Evolutionary conservation across 2,329 filamentous ascomycete species (phyloP).

Genomic region (Aspergillus hortae): DNA sequence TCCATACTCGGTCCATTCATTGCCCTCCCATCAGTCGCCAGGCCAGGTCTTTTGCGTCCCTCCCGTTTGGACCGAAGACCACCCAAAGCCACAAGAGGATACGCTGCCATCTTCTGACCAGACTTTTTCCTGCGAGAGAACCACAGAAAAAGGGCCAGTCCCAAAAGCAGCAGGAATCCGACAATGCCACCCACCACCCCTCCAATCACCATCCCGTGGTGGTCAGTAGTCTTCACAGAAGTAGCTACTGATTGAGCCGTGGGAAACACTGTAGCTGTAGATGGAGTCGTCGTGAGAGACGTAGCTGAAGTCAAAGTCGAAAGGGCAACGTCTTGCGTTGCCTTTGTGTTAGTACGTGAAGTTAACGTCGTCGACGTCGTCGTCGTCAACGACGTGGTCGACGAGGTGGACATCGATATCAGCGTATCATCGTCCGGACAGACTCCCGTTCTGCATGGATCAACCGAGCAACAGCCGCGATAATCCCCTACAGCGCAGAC

Average conservation of each 20-base stretch:
- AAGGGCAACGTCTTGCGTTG: background rate
- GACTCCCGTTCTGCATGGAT: constrained; percentile 27
- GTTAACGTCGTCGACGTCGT: background rate
- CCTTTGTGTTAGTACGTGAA: background rate
- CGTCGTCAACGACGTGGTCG: background rate
- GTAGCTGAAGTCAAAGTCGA: background rate
- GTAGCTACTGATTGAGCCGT: no score
- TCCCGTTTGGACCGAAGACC: background rate
- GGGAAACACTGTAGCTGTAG: background rate
- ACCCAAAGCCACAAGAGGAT: background rate
- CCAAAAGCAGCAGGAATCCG: background rate
- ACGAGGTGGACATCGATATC: background rate
- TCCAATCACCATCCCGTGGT: background rate
- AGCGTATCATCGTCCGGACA: constrained; percentile 23
- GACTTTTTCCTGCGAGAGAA: background rate
- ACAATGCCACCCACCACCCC: background rate
- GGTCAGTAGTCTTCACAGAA: background rate
- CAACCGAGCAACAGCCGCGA: constrained; percentile 30
- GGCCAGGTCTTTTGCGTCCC: background rate
- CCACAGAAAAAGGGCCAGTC: background rate
- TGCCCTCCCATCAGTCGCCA: background rate
- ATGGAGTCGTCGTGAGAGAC: background rate
- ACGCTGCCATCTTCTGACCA: background rate
- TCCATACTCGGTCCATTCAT: background rate
- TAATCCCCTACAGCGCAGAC: constrained; percentile 22